phyloP scores from a whole-genome alignment of 495 filamentous ascomycete species.

The Xylaria bambusicola region DNA sequence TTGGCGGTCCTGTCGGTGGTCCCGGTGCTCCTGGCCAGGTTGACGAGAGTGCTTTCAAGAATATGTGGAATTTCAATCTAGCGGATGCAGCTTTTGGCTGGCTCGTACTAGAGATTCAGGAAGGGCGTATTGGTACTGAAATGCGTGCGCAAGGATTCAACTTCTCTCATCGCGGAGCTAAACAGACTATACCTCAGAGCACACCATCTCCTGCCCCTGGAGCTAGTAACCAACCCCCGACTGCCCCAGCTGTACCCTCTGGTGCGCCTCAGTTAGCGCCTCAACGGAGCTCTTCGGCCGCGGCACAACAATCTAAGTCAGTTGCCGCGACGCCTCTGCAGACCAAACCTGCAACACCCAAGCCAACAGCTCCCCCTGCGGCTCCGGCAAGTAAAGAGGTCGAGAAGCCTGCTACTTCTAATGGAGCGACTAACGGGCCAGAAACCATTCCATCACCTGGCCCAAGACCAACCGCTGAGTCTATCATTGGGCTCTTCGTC shows the following conservation, averaged over 20 bases:
- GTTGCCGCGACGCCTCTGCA: constrained; percentile 43
- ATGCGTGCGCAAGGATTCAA: constrained; percentile 99
- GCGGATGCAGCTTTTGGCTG: constrained; percentile 97
- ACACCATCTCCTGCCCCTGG: constrained; percentile 37
- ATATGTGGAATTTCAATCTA: constrained; percentile 99
- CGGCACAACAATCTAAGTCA: constrained; percentile 42
- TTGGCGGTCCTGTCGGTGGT: constrained; percentile 81
- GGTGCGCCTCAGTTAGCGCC: constrained; percentile 32
- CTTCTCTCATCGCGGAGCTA: constrained; percentile 85
- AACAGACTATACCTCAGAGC: constrained; percentile 46
- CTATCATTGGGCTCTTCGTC: constrained; percentile 78
- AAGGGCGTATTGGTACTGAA: constrained; percentile 92
- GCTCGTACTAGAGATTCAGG: constrained; percentile 90
- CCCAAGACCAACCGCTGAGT: constrained; percentile 44
- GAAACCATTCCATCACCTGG: constrained; percentile 47
- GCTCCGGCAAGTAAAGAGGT: constrained; percentile 47
- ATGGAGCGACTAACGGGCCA: constrained; percentile 54
- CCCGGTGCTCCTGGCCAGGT: constrained; percentile 78
- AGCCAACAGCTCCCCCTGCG: constrained; percentile 41
- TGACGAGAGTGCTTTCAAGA: constrained; percentile 99
- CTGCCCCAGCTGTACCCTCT: constrained; percentile 40
- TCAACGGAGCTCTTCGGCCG: constrained; percentile 39
- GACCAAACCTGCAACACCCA: constrained; percentile 56
- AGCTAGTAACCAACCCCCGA: constrained; percentile 37
- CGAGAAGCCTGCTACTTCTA: constrained; percentile 49